Evolutionary conservation across 257 asterid genomes (phyloP), one percentile per base, ranked within the genome.

Genomic region (Lycium barbarum): DNA sequence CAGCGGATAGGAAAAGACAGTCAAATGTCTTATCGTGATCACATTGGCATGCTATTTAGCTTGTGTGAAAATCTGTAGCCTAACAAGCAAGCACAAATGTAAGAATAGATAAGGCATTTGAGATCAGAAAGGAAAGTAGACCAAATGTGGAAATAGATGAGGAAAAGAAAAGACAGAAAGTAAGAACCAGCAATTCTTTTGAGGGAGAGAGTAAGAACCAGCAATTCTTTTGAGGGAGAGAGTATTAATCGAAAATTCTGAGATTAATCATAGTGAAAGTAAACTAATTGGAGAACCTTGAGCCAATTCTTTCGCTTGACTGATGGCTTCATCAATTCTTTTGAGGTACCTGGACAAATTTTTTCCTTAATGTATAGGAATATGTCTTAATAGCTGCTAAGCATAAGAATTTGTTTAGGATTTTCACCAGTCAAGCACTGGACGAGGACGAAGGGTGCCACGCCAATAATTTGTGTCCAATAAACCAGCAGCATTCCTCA

Each of bases 401-500:
- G 13, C 6, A 40, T 20, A 83, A 51, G 9, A 47, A 3, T 65
- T 9, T 22, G 33, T 38, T 36, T 66, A 45, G 33, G 17, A 58
- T 2, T 20, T 40, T 7, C 83, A 96, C 99, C 99, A 96, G 87
- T 96, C 95, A 59, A 96, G 97, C 89, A 96, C 97, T 0, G 99
- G 99, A 9, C 98, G 94, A 78, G 99, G 99, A 15, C 85, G 91
- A 66, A 94, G 97, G 22, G 96, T 93, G 88, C 97, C 99, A 62
- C 93, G 88, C 99, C 98, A 94, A 67, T 96, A 96, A 89, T 93
- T 94, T 1, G 94, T 86, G 86, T 96, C 98, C 36, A 93, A 81
- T 91, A 96, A 90, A 6, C 98, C 99, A 84, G 98, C 96, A 72
- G 98, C 98, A 88, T 96, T 96, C 87, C 99, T 91, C 86, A 96